Evolutionary conservation across 2,329 filamentous ascomycete species (phyloP).

Genomic region (Hypoxylon rubiginosum): DNA sequence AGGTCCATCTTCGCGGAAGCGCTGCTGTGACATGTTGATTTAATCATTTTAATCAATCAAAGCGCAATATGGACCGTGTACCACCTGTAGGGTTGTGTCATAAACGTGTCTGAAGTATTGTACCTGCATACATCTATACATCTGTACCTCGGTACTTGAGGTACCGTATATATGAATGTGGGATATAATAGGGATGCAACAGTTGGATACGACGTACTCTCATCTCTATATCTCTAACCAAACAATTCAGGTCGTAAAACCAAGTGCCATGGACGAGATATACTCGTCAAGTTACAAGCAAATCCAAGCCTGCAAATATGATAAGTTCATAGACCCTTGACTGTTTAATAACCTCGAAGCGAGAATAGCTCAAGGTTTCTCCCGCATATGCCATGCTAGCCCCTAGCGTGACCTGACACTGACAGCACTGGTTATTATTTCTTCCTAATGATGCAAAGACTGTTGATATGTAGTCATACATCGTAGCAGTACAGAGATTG

Average conservation of each 20-base stretch:
- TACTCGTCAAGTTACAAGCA: not conserved
- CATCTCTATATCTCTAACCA: not conserved
- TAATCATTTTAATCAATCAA: conserved; percentile 34
- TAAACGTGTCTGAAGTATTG: conserved; percentile 17
- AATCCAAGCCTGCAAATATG: not conserved
- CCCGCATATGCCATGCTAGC: conserved; percentile 25
- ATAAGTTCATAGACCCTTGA: conserved; percentile 16
- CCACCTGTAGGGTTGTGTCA: conserved; percentile 29
- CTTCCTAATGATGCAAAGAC: not conserved
- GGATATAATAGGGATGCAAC: not conserved
- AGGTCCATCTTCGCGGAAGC: conserved; percentile 34
- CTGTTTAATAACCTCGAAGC: conserved; percentile 27
- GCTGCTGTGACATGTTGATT: conserved; percentile 34
- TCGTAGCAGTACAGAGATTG: conserved; percentile 3
- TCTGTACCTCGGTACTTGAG: not conserved
- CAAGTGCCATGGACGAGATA: not conserved
- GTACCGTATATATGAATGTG: conserved; percentile 7
- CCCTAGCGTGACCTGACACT: not conserved
- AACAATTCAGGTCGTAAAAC: not conserved
- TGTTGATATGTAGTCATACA: not conserved
- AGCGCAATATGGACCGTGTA: conserved; percentile 16
- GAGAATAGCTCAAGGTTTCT: conserved; percentile 34
- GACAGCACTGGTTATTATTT: not conserved
- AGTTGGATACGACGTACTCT: not conserved
- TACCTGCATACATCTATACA: conserved; percentile 35